Evolutionary conservation across 2,329 filamentous ascomycete genomes (phyloP).

Genomic region (Xylariomycetidae sp.): DNA sequence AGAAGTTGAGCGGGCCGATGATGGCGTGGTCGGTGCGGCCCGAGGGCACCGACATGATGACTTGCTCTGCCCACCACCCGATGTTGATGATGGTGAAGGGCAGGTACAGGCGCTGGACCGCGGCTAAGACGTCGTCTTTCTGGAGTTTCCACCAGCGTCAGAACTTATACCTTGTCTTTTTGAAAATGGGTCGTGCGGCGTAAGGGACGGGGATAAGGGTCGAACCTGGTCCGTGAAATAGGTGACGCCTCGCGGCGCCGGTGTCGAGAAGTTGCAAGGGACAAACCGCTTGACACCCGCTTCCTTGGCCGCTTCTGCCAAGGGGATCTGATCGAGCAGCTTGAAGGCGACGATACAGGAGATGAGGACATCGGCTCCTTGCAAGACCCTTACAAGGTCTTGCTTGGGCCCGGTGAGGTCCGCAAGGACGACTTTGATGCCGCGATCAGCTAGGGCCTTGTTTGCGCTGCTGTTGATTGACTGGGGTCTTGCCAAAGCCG

Average conservation of each 20-base stretch:
- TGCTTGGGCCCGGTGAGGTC: constrained; percentile 38
- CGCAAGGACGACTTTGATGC: constrained; percentile 37
- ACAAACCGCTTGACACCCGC: constrained; percentile 48
- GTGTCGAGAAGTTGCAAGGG: constrained; percentile 44
- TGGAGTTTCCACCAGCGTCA: no score
- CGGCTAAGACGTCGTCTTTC: constrained; percentile 17
- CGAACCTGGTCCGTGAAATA: constrained; percentile 16
- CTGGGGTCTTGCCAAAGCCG: no score
- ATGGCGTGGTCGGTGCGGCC: constrained; percentile 10
- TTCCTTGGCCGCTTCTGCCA: constrained; percentile 43
- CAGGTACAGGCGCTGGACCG: constrained; percentile 13
- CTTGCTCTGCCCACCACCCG: constrained; percentile 16
- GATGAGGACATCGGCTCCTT: constrained; percentile 40
- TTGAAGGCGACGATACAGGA: constrained; percentile 31
- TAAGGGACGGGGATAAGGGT: no score
- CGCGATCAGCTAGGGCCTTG: constrained; percentile 37
- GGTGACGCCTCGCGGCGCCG: constrained; percentile 35
- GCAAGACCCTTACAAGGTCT: constrained; percentile 35
- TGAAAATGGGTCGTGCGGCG: no score
- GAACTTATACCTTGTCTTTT: no score
- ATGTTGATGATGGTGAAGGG: constrained; percentile 19
- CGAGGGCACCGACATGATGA: constrained; percentile 9
- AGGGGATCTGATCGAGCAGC: constrained; percentile 37
- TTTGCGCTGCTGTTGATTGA: no score
- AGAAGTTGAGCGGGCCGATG: constrained; percentile 9